Evolutionary conservation across 495 filamentous ascomycete genomes (phyloP).

Genomic region (Penicillium cosmopolitanum): DNA sequence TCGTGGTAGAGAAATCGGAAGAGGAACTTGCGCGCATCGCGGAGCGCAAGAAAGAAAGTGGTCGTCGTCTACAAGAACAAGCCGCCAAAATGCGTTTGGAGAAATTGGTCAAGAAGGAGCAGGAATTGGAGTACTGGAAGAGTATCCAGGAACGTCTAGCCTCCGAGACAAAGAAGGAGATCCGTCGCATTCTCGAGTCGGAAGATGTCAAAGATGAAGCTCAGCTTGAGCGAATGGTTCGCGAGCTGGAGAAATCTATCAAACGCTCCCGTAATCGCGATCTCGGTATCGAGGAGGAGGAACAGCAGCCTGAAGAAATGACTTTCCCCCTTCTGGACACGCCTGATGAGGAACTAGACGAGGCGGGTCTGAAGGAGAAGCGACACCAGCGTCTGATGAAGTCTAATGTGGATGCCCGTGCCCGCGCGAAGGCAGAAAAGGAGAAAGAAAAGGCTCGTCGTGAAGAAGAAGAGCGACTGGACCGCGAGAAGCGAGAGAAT

Average conservation of each 20-base stretch:
- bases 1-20: slow-evolving; percentile 85
- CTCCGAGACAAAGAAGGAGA: slow-evolving; percentile 83
- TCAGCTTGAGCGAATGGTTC: slow-evolving; percentile 75
- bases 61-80: slow-evolving; percentile 89
- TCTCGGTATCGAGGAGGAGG: slow-evolving; percentile 79
- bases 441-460: slow-evolving; percentile 82
- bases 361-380: slow-evolving; percentile 86
- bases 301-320: slow-evolving; percentile 73
- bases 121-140: slow-evolving; percentile 92
- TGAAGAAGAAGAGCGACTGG: slow-evolving; percentile 79
- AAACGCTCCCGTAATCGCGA: slow-evolving; percentile 89
- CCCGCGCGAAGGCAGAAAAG: slow-evolving; percentile 92
- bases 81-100: slow-evolving; percentile 96
- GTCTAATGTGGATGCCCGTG: slow-evolving; percentile 88
- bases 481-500: slow-evolving; percentile 80
- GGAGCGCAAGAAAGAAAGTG: slow-evolving; percentile 91
- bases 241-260: slow-evolving; percentile 86
- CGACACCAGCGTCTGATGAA: slow-evolving; percentile 90
- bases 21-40: slow-evolving; percentile 88
- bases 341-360: slow-evolving; percentile 90
- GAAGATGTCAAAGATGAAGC: slow-evolving; percentile 91
- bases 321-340: slow-evolving; percentile 87
- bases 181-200: slow-evolving; percentile 78
- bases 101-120: slow-evolving; percentile 91
- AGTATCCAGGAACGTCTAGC: slow-evolving; percentile 70